Base-by-base conservation (phyloP, 2,329 filamentous ascomycete genomes). In the Fusarium buxicola region DNA sequence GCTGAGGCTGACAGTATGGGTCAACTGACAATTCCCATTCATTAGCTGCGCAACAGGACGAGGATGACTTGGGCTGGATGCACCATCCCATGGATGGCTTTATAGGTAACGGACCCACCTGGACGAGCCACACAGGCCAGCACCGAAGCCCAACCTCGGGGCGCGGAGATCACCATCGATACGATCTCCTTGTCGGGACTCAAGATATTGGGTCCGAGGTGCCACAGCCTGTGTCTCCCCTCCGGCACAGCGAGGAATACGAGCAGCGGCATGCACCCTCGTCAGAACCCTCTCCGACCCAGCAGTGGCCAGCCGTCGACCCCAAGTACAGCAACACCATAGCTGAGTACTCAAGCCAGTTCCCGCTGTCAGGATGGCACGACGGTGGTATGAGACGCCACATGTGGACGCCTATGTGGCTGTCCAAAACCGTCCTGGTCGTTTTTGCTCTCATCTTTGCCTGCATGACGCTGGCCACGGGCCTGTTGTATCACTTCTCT, bases 401-500 rank as follows among this genome's bases (percentile, higher is more conserved):
- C 43, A 66, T 68, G 51, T 69, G 68, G 69, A 61, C 63, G 11
- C 61, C 64, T 2, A 52, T 60, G 11, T 66, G 55, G 61, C 35
- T 71, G 15, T 62, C 58, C 12, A 68, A 63, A 35, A 55, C 48
- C 2, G 59, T 58, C 2, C 47, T 69, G 13, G 21, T 68, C 7
- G 24, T 63, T 8, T 71, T 70, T 27, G 55, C 58, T 5, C n/a
- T 53, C 9, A 48, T 54, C 4, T 70, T 68, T 49, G 30, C 57
- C 13, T 48, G 58, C n/a, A 61, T 71, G 58, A 50, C 60, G 46
- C 35, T 71, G 8, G 55, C 58, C 4, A 70, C 66, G 1, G 62
- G 53, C 3, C 46, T 70, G 13, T 21, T 68, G 28, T 70, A 63
- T 32, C 53, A 65, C 40, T 63, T 70, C 40, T 69, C 69, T 0